phyloP scores from a whole-genome alignment of 108 stramenopile species.

The Halocafeteria seosinensis region DNA sequence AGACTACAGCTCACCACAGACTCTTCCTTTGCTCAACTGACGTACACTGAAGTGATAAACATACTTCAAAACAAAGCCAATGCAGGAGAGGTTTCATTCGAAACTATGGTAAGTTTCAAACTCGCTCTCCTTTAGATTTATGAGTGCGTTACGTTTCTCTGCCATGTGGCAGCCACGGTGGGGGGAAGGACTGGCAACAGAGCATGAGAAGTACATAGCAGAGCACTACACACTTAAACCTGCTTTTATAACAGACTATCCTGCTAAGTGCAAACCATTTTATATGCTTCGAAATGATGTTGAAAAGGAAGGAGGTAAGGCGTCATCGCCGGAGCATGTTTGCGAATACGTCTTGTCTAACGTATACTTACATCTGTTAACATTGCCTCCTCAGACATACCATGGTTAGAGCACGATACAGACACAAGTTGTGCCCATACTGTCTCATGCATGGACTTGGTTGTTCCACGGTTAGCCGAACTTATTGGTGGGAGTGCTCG shows the following conservation, averaged over 20 bases:
- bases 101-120: constrained; percentile 36
- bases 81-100: constrained; percentile 25
- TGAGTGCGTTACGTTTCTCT: too few species aligned
- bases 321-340: too few species aligned
- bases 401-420: too few species aligned
- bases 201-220: constrained; percentile 74
- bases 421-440: too few species aligned
- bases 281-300: constrained; percentile 79
- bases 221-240: constrained; percentile 58
- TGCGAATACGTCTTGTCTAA: too few species aligned
- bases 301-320: constrained; percentile 26
- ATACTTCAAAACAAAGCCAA: constrained; percentile 20
- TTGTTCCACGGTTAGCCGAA: constrained; percentile 70
- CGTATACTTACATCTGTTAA: too few species aligned
- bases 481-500: constrained; percentile 77
- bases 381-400: too few species aligned
- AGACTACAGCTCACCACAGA: too few species aligned
- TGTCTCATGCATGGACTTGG: constrained; percentile 65
- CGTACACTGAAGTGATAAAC: constrained; percentile 60
- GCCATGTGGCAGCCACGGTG: constrained; percentile 38
- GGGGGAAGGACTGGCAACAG: constrained; percentile 66
- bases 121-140: too few species aligned
- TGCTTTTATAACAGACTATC: constrained; percentile 71
- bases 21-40: constrained; percentile 51
- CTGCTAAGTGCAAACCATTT: constrained; percentile 73